A percentile compares a stretch with the other conserved stretches of the same genome.
These are phyloP conservation scores for Trichosporon sp. DNA, from an alignment of 1,284 basidiomycete genomes.

Conservation along the genomic window DNA sequence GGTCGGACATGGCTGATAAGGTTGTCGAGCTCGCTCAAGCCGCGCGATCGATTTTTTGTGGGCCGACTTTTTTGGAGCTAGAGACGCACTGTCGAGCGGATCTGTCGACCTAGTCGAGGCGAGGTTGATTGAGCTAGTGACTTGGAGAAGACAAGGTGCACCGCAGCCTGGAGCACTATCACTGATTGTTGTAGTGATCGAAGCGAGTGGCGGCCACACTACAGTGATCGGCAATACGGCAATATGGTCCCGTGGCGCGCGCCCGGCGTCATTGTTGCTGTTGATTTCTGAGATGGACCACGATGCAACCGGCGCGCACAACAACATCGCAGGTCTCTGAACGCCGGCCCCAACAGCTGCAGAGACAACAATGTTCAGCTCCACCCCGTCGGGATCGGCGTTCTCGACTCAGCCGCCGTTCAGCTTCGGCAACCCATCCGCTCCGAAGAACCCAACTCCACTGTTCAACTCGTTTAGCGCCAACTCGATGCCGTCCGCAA, in stretches of 20 bases:
- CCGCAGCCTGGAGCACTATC: neutral
- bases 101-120: neutral
- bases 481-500: neutral
- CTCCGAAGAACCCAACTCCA: constrained; percentile 16
- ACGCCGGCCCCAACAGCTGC: neutral
- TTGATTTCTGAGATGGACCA: neutral
- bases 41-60: neutral
- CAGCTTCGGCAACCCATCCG: constrained; percentile 9
- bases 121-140: neutral
- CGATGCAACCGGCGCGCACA: neutral
- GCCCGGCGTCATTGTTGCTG: constrained; percentile 1
- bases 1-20: constrained; percentile 32
- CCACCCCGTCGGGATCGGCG: constrained; percentile 4
- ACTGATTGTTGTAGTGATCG: neutral
- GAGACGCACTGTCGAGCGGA: neutral
- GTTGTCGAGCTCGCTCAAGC: neutral
- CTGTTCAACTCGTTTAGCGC: constrained; percentile 17
- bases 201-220: neutral
- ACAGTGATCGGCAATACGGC: neutral
- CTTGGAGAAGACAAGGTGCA: neutral
- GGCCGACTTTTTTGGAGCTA: neutral
- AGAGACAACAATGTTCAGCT: constrained; percentile 7
- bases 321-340: neutral
- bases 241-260: neutral
- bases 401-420: constrained; percentile 12